Evolutionary conservation across 2,329 filamentous ascomycete genomes (phyloP), one percentile per base, ranked within the genome.

Genomic region (Orbilia ellipsospora): DNA sequence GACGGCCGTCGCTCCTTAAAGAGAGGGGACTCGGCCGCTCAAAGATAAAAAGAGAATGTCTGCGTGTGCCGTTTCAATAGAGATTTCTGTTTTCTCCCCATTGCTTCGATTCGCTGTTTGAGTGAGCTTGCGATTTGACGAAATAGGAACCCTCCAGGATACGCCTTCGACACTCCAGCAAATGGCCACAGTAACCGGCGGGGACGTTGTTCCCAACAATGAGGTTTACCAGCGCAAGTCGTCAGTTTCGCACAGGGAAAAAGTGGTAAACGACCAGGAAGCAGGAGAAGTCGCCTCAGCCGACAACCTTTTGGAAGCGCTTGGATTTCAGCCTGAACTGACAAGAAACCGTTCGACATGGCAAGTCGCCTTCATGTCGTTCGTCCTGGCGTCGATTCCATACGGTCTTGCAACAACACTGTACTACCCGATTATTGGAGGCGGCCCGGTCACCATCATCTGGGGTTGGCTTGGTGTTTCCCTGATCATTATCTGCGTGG

Each of bases 281-380:
- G 55, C 42, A 8, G 45, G 40, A 48, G 65, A 26, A 28, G 50
- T 56, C 28, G 74, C 59, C 77, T 84, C 86, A 69, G 88, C 89
- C 79, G 88, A 91, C 81, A 85, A 89, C 81, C 80, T 90, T 64
- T 85, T 91, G 78, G 86, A 87, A 78, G 86, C 86, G 72, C 84
- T 91, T 79, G 89, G 89, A 74, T 91, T 91, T 84, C 88, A 87
- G 81, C 85, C 88, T 65, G 89, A 91, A 82, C 82, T 91, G 72
- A 82, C 85, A 57, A 87, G 89, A 73, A 90, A 86, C 79, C 86
- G 89, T 65, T 90, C 89, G 52, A 91, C 89, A 1, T 84, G 88
- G 78, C 89, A 90, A 82, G 89, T 91, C 63, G 88, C 89, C 78
- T 91, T 91, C 85, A 91, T 91, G 89, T 90, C 89, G 76, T 92